Percentiles rank a stretch among this genome's conserved stretches.
These are phyloP conservation scores for Myxozyma sirexii DNA, from an alignment of 805 yeast genomes.

Conservation along the genomic window DNA sequence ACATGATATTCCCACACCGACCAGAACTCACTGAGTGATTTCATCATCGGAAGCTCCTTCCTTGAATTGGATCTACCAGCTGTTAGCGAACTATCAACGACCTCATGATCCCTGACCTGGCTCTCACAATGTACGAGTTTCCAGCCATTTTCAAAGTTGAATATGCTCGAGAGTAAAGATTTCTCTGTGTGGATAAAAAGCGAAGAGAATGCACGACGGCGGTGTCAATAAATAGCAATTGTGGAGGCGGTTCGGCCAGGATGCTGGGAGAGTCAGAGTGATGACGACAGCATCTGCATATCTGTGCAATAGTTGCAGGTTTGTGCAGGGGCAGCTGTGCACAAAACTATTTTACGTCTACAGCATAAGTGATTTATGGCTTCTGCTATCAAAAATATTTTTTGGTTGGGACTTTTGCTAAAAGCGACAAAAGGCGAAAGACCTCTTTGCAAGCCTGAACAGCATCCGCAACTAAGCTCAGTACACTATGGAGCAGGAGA, in stretches of 20 bases:
- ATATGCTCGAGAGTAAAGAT: neutral
- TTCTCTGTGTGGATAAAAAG: too few relatives aligned
- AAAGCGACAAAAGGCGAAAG: neutral
- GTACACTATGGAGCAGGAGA: conserved; percentile 55
- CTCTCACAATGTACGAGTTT: conserved; percentile 25
- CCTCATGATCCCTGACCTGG: neutral
- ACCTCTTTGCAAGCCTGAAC: too few relatives aligned
- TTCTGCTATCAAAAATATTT: neutral
- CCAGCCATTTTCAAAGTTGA: conserved; percentile 5
- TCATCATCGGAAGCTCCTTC: conserved; percentile 32
- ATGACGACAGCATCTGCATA: conserved; percentile 11
- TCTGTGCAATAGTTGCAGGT: neutral
- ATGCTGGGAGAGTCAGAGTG: neutral
- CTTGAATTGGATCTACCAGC: conserved; percentile 32
- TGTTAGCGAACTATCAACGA: neutral
- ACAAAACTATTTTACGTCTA: neutral
- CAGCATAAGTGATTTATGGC: neutral
- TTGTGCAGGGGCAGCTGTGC: conserved; percentile 9
- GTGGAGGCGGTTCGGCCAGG: neutral
- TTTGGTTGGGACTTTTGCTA: conserved; percentile 15
- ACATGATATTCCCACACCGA: too few relatives aligned
- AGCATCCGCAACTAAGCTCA: too few relatives aligned
- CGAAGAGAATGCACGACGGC: neutral
- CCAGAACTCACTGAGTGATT: conserved; percentile 26
- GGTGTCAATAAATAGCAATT: neutral